A percentile compares a stretch with the other conserved stretches of the same genome.
These are phyloP conservation scores for Sugiyamaella chiloensis DNA, from an alignment of 805 yeast genomes.

Conservation along the genomic window DNA sequence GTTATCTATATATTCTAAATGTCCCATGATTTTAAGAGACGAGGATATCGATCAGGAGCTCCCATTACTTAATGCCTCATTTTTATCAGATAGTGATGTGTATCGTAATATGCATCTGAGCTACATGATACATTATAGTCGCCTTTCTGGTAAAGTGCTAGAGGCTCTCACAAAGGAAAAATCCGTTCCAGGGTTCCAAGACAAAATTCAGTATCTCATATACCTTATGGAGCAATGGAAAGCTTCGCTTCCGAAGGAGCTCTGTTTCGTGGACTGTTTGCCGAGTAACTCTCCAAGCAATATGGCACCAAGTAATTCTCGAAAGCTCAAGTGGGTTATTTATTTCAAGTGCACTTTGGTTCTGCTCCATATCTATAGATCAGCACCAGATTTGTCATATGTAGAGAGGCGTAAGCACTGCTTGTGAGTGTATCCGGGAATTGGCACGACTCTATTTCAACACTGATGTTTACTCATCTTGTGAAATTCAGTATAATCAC, in stretches of 20 bases:
- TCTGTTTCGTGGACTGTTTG: background rate
- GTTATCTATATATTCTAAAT: conserved; percentile 23
- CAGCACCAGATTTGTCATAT: conserved; percentile 16
- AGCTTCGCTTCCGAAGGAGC: conserved; percentile 21
- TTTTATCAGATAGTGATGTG: conserved; percentile 8
- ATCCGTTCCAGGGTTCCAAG: conserved; percentile 16
- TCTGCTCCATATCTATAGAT: conserved; percentile 22
- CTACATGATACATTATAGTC: conserved; percentile 24
- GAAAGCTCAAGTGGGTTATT: conserved; percentile 16
- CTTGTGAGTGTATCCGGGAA: conserved; percentile 25
- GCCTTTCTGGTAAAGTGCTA: conserved; percentile 20
- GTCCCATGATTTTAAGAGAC: conserved; percentile 24
- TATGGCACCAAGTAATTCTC: conserved; percentile 8
- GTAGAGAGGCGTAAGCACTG: conserved; percentile 25
- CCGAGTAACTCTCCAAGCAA: background rate
- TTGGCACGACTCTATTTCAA: conserved; percentile 22
- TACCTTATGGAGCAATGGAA: conserved; percentile 21
- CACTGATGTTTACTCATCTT: conserved; percentile 22
- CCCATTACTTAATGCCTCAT: background rate
- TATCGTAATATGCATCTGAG: conserved; percentile 20
- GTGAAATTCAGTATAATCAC: conserved; percentile 28
- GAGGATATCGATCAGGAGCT: conserved; percentile 24
- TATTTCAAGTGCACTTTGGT: conserved; percentile 16
- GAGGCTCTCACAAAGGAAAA: conserved; percentile 12
- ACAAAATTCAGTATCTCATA: conserved; percentile 12